phyloP scores from a whole-genome alignment of 495 filamentous ascomycete species.

The Entonaema liquescens region DNA sequence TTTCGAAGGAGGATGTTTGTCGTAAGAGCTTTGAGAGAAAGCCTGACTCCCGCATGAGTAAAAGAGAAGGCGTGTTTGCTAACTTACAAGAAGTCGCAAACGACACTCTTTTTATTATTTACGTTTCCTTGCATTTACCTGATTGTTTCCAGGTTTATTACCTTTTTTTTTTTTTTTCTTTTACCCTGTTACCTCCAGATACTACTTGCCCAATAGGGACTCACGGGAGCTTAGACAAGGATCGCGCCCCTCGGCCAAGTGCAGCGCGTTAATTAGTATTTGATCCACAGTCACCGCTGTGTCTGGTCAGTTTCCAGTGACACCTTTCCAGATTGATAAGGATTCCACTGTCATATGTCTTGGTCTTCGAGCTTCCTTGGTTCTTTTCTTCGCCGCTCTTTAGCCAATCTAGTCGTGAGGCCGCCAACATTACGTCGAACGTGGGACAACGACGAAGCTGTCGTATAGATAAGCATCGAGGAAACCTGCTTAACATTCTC shows the following conservation, averaged over 20 bases:
- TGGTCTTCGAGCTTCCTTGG: neutral
- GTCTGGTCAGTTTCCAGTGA: slow-evolving; percentile 6
- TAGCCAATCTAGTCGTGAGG: slow-evolving; percentile 13
- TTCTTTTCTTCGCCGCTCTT: neutral
- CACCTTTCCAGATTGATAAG: neutral
- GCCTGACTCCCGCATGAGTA: slow-evolving; percentile 25
- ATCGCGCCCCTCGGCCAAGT: slow-evolving; percentile 21
- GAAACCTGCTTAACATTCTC: neutral
- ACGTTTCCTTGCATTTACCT: slow-evolving; percentile 11
- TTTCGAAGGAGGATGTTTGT: slow-evolving; percentile 2
- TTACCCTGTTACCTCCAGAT: slow-evolving; percentile 17
- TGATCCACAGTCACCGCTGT: slow-evolving; percentile 28
- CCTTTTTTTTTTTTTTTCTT: neutral
- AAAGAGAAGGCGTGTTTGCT: slow-evolving; percentile 9
- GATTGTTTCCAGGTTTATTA: slow-evolving; percentile 29
- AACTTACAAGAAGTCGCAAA: slow-evolving; percentile 29
- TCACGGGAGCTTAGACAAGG: slow-evolving; percentile 14
- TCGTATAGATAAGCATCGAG: neutral
- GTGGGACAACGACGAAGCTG: neutral
- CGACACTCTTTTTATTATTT: slow-evolving; percentile 24
- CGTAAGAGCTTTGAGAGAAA: slow-evolving; percentile 2
- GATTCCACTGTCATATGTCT: slow-evolving; percentile 11
- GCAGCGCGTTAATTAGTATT: slow-evolving; percentile 21
- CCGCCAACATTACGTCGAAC: slow-evolving; percentile 3
- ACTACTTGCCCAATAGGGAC: slow-evolving; percentile 41